These are phyloP conservation scores for Calonectria naviculata DNA, from an alignment of 2,329 filamentous ascomycete species.

Conservation along the genomic window DNA sequence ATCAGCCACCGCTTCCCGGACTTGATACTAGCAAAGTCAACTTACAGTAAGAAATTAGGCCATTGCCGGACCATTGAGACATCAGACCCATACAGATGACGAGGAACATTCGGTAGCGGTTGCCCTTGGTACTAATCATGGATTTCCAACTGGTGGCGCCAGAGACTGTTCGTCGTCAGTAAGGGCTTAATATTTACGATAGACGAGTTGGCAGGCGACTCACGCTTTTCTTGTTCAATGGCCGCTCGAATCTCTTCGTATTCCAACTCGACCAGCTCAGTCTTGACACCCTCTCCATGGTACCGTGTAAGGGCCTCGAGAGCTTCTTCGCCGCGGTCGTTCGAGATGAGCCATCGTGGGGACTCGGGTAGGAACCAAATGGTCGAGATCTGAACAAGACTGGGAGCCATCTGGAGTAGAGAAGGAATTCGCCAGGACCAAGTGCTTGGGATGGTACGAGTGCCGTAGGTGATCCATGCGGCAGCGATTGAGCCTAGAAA, in stretches of 20 bases:
- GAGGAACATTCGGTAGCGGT: conserved; percentile 49
- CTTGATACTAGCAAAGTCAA: conserved; percentile 5
- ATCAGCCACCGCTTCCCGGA: not conserved
- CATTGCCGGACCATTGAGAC: conserved; percentile 51
- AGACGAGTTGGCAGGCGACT: not conserved
- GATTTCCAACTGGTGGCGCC: conserved; percentile 41
- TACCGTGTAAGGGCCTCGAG: conserved; percentile 64
- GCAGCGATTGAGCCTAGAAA: conserved; percentile 57
- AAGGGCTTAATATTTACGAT: not conserved
- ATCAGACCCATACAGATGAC: conserved; percentile 57
- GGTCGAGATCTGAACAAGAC: conserved; percentile 21
- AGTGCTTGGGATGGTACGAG: conserved; percentile 50
- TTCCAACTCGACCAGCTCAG: conserved; percentile 62
- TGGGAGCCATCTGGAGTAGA: conserved; percentile 37
- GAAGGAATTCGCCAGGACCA: conserved; percentile 51
- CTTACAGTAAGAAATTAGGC: conserved; percentile 44
- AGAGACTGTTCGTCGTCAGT: conserved; percentile 19
- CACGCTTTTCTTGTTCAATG: conserved; percentile 53
- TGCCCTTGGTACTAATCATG: conserved; percentile 44
- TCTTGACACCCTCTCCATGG: conserved; percentile 67
- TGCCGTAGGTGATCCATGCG: conserved; percentile 57
- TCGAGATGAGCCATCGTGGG: conserved; percentile 67
- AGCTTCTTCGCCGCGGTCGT: conserved; percentile 55
- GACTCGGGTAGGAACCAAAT: conserved; percentile 70
- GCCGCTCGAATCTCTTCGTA: conserved; percentile 56